Evolutionary conservation across 345 rosid species (phyloP).

Genomic region (Cardamine chenopodiifolia): DNA sequence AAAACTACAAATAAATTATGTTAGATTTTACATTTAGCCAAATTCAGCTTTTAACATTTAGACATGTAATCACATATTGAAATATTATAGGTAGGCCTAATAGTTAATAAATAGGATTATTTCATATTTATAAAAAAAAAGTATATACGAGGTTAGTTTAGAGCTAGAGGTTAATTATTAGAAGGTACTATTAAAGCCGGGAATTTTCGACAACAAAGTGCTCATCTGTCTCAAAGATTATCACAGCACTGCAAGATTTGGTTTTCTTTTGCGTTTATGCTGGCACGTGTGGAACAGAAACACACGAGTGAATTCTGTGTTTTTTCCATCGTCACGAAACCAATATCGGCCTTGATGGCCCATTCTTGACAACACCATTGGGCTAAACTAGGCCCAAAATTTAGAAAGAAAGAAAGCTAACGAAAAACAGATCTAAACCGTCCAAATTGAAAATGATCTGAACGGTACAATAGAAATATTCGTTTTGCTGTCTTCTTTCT

Average conservation of each 20-base stretch:
- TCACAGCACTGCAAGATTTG: constrained; percentile 29
- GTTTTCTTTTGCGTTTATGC: neutral
- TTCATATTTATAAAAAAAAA: neutral
- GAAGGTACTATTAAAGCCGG: constrained; percentile 25
- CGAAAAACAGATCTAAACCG: constrained; percentile 24
- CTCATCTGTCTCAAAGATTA: constrained; percentile 23
- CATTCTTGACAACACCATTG: neutral
- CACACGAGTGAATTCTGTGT: neutral
- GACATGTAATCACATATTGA: constrained; percentile 33
- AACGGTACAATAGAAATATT: constrained; percentile 37
- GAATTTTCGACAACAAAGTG: constrained; percentile 19
- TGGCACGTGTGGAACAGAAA: constrained; percentile 9
- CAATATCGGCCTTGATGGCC: neutral
- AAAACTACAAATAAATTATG: no score
- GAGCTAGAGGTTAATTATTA: constrained; percentile 32
- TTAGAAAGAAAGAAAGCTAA: neutral
- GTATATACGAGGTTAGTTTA: constrained; percentile 16
- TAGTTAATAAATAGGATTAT: neutral
- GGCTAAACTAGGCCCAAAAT: neutral
- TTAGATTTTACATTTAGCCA: no score
- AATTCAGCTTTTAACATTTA: no score
- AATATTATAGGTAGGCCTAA: constrained; percentile 9
- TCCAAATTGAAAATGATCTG: neutral
- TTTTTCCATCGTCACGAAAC: no score
- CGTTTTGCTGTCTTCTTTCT: constrained; percentile 22